Conservation (phyloP, 495 filamentous ascomycete genomes). For the Podospora fimiseda region DNA sequence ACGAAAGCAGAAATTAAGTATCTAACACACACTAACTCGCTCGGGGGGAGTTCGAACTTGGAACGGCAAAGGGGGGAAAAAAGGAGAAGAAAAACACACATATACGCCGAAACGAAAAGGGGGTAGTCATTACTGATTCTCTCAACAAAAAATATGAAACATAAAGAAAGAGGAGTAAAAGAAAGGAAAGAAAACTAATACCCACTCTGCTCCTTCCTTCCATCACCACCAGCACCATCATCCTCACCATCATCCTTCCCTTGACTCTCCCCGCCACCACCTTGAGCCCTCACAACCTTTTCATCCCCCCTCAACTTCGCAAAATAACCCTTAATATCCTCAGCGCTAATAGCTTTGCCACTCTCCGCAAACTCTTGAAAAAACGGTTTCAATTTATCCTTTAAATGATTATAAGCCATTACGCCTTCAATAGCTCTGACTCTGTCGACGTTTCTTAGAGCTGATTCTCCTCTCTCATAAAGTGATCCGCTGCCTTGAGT, state of each 20-base stretch:
- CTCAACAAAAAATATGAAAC: not conserved
- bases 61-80: no score
- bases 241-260: conserved; percentile 19
- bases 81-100: no score
- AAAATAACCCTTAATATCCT: conserved; percentile 95
- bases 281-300: conserved; percentile 37
- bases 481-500: conserved; percentile 59
- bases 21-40: no score
- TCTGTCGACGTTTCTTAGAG: conserved; percentile 81
- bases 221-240: conserved; percentile 23
- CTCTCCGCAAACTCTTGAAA: conserved; percentile 89
- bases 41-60: no score
- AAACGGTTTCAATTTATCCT: conserved; percentile 89
- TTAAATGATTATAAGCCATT: conserved; percentile 93
- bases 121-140: no score
- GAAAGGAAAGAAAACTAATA: conserved; percentile 28
- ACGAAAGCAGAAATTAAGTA: no score
- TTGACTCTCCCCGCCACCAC: conserved; percentile 35
- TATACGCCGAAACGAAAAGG: no score
- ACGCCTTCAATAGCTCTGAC: conserved; percentile 93
- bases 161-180: not conserved
- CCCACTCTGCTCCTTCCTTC: conserved; percentile 55
- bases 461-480: conserved; percentile 83
- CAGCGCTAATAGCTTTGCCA: conserved; percentile 75
- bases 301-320: conserved; percentile 88